Conservation (phyloP, 768 basidiomycete species). For the Serpula lacrymans region DNA sequence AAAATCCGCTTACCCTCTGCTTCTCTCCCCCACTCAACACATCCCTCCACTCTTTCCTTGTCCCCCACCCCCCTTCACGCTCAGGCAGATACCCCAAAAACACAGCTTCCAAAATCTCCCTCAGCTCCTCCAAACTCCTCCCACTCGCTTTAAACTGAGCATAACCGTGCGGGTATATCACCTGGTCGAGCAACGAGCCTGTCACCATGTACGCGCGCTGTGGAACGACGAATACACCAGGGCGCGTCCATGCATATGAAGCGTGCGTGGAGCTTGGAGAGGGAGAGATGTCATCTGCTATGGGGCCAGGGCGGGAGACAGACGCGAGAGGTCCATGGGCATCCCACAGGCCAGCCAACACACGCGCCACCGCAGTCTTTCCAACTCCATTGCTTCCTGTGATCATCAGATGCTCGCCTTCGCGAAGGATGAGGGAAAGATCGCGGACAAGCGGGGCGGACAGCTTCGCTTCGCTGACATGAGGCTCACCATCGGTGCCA, state of each 20-base stretch:
- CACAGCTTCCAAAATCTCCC: slow-evolving; percentile 74
- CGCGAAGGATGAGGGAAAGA: slow-evolving; percentile 57
- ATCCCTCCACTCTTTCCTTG: slow-evolving; percentile 94
- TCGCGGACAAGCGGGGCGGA: slow-evolving; percentile 58
- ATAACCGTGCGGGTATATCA: slow-evolving; percentile 90
- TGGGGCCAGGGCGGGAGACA: slow-evolving; percentile 32
- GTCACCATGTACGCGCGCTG: slow-evolving; percentile 91
- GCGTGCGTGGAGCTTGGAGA: slow-evolving; percentile 14
- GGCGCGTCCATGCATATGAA: slow-evolving; percentile 34
- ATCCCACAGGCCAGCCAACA: slow-evolving; percentile 89
- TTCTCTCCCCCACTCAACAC: slow-evolving; percentile 96
- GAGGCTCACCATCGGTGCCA: slow-evolving; percentile 5
- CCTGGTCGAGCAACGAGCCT: slow-evolving; percentile 86
- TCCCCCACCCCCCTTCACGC: slow-evolving; percentile 86
- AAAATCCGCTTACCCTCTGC: slow-evolving; percentile 59
- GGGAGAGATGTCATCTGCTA: slow-evolving; percentile 26
- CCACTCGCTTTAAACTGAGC: slow-evolving; percentile 62
- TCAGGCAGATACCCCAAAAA: slow-evolving; percentile 82
- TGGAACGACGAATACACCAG: slow-evolving; percentile 80
- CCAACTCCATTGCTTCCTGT: slow-evolving; percentile 92
- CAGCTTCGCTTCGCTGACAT: not conserved
- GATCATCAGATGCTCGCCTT: slow-evolving; percentile 88
- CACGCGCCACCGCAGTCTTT: slow-evolving; percentile 85
- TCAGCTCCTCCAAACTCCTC: slow-evolving; percentile 64
- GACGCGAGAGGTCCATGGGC: slow-evolving; percentile 37